Base-by-base conservation (phyloP, 2,329 filamentous ascomycete genomes). In the Fusarium incarnatum region DNA sequence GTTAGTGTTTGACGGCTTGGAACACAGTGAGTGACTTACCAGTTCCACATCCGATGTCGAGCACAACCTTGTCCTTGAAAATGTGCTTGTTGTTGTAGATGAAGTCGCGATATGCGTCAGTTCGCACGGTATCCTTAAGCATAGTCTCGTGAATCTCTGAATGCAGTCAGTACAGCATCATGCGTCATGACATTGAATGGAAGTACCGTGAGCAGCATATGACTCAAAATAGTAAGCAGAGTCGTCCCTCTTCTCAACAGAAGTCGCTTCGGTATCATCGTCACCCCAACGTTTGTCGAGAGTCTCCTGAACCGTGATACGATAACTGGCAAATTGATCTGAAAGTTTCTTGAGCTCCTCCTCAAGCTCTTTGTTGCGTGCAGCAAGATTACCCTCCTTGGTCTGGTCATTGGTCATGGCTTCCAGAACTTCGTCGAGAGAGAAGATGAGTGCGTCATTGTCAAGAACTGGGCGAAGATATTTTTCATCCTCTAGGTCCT, bases 121-220 rank as follows among this genome's bases (percentile, higher is more conserved):
- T 98, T 54, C 94, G 91, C 42, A 97, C 86, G 0, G 88, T 85
- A 77, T 98, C 94, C 79, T 97, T 97, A 67, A 98, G 87, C 94
- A 98, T 98, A 10, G 92, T 94, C 78, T 97, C 94, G 79, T 98
- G 94, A 59, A 98, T 98, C 60, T 94, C 93, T 92, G 30, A 37
- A 5, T 18, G 22, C 25, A 23, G 54, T 69, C 20, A 69, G 53
- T 23, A 25, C 18, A 16, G 16, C n/a, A 53, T 27, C 37, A 44
- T 28, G 60, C 16, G 22, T 10, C 18, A 25, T 11, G 18, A 16
- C 27, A 10, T 42, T 30, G 20, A 16, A 23, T 23, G 44, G 73
- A 83, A 67, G 23, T 80, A 92, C 91, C 89, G 65, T 85, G 84
- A 60, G 83, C 81, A 12, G 87, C 86, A 71, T 88, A 91, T 20